A percentile compares a stretch with the other conserved stretches of the same genome.
phyloP scores from a whole-genome alignment of 2,329 filamentous ascomycete genomes.

The Tolypocladium capitatum region DNA sequence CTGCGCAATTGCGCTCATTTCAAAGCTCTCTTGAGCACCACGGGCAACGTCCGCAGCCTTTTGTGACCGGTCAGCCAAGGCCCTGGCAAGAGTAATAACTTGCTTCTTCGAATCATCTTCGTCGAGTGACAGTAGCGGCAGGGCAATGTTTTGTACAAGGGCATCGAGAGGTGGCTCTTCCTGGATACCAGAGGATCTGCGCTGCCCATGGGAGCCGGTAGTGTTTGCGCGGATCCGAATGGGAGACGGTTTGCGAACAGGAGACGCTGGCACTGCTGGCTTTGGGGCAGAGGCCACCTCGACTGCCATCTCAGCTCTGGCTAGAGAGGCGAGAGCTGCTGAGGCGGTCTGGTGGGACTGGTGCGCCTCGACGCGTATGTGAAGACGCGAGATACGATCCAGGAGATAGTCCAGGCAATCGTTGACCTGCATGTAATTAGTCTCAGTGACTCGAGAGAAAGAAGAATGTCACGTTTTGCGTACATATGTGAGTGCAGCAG shows the following conservation, averaged over 20 bases:
- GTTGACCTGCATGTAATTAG: conserved; percentile 28
- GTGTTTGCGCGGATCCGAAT: conserved; percentile 18
- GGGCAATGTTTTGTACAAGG: conserved; percentile 33
- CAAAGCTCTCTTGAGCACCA: conserved; percentile 37
- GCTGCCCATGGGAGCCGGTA: conserved; percentile 12
- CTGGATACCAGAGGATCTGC: conserved; percentile 22
- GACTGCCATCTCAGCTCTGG: conserved; percentile 28
- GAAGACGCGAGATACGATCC: conserved; percentile 29
- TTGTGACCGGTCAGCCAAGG: conserved; percentile 22
- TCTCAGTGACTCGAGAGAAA: neutral
- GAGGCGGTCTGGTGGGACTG: conserved; percentile 32
- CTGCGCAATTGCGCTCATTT: conserved; percentile 25
- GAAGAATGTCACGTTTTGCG: conserved; percentile 7
- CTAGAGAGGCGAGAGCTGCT: conserved; percentile 24
- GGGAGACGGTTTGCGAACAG: conserved; percentile 22
- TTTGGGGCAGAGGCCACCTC: conserved; percentile 10
- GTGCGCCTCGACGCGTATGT: conserved; percentile 27
- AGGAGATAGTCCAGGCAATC: conserved; percentile 39
- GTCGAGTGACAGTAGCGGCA: conserved; percentile 24
- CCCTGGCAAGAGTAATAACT: conserved; percentile 19
- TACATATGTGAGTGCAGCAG: conserved; percentile 38
- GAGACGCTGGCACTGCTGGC: conserved; percentile 16
- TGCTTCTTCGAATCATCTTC: conserved; percentile 12
- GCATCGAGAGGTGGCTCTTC: conserved; percentile 29
- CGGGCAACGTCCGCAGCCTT: conserved; percentile 31